Conservation (phyloP, 345 rosid species). For the Clarkia xantiana region DNA sequence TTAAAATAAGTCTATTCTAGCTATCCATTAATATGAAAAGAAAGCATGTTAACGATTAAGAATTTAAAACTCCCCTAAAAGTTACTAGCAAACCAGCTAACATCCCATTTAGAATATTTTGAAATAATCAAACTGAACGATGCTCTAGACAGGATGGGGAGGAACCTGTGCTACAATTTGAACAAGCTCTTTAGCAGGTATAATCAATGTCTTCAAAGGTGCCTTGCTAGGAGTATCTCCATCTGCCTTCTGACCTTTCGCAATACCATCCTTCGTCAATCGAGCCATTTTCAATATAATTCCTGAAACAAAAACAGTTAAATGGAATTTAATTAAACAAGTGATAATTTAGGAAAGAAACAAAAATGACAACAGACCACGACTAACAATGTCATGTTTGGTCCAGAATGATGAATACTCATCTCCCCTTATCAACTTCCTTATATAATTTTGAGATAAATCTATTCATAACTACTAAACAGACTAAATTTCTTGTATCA, state of each 20-base stretch:
- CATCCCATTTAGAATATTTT: too few relatives aligned
- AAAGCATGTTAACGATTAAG: not conserved
- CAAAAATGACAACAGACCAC: not conserved
- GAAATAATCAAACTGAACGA: too few relatives aligned
- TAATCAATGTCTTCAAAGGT: conserved; percentile 46
- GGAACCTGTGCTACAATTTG: conserved; percentile 85
- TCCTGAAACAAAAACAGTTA: conserved; percentile 32
- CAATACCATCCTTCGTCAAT: conserved; percentile 47
- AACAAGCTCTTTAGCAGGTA: conserved; percentile 74
- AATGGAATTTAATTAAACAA: conserved; percentile 7
- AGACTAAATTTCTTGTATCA: too few relatives aligned
- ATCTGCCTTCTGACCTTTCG: conserved; percentile 37
- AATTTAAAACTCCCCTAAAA: not conserved
- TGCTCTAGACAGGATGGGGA: not conserved
- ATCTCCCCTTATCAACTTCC: too few relatives aligned
- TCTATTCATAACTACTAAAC: too few relatives aligned
- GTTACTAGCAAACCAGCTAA: too few relatives aligned
- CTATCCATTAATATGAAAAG: not conserved
- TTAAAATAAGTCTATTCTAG: not conserved
- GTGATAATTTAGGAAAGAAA: not conserved
- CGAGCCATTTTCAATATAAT: conserved; percentile 83
- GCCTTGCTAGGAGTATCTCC: conserved; percentile 51
- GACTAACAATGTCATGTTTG: not conserved
- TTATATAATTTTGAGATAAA: too few relatives aligned
- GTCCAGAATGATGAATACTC: too few relatives aligned